Base-by-base conservation (phyloP, 768 basidiomycete species). In the Russula foetens region DNA sequence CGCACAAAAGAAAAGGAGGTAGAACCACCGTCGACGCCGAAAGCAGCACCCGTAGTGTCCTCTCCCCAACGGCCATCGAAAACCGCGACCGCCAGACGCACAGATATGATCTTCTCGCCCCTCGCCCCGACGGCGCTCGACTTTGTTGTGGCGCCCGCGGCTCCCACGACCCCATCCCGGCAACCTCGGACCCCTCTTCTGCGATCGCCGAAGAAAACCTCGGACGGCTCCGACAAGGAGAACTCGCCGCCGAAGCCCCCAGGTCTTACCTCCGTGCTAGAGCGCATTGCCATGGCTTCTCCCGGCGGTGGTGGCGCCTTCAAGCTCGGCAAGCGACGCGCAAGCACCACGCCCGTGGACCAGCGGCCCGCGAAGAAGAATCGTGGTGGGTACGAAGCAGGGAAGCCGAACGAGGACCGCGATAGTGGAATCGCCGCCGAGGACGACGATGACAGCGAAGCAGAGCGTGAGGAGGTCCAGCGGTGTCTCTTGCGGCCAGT, bases 161-260 rank as follows among this genome's bases (percentile, higher is more conserved):
- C 63, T 3, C 65, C 63, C 9, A 49, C 55, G 49, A 69, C 67
- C 4, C 66, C 67, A 23, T 60, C 43, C 24, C 61, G 63, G 19
- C 49, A 52, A 7, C 64, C 53, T 24, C 59, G 56, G 6, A 64
- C 67, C 3, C 63, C 67, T 7, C 49, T 35, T 12, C 8, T 59
- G 5, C 65, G 62, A 12, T 75, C 53, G 70, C 73, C 62, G 53
- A 71, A 29, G 26, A 64, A 39, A 29, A 8, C 47, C 4, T 15
- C 31, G 15, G 70, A 68, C 17, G 65, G 66, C 7, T 68, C 67
- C 0, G 71, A 85, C 69, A 88, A 89, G 71, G 87, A 90, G 69
- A 89, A 89, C 66, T 59, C 70, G 33, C 79, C 79, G 0, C 83
- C 81, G 35, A 62, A 71, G 5, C 66, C 66, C 9, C 59, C 67